Percentiles rank a stretch among this genome's conserved stretches.
These are phyloP conservation scores for Pyrenochaeta sp. DNA, from an alignment of 2,329 filamentous ascomycete species.

Conservation along the genomic window DNA sequence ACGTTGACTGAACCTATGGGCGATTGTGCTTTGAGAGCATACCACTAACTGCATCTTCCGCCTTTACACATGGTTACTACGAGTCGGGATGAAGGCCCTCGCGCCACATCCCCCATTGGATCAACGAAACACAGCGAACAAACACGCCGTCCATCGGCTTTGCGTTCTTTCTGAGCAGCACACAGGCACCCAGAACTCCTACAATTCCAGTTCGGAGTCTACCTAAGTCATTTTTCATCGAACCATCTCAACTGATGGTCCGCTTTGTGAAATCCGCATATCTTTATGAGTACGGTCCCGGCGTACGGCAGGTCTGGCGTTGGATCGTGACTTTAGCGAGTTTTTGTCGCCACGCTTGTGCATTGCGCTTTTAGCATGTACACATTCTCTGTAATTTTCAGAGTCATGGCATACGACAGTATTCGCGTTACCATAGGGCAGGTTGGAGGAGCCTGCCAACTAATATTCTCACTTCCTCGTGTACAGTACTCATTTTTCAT, in stretches of 20 bases:
- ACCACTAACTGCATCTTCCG: conserved; percentile 8
- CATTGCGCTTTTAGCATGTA: not conserved
- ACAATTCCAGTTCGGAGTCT: no score
- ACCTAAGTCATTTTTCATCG: not conserved
- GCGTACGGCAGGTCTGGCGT: conserved; percentile 5
- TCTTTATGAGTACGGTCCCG: not conserved
- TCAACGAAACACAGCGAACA: not conserved
- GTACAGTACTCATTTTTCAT: conserved; percentile 5
- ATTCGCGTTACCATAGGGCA: conserved; percentile 1
- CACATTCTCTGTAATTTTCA: not conserved
- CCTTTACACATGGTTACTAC: conserved; percentile 1
- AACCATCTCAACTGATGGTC: not conserved
- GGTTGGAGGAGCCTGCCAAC: conserved; percentile 11
- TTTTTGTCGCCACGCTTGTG: not conserved
- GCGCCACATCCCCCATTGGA: not conserved
- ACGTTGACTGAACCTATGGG: conserved; percentile 15
- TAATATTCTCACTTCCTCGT: conserved; percentile 15
- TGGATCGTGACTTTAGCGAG: not conserved
- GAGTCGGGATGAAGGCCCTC: not conserved
- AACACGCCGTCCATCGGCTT: not conserved
- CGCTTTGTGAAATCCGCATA: not conserved
- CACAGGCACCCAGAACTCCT: no score
- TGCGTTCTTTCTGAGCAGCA: not conserved
- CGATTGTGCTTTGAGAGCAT: conserved; percentile 3
- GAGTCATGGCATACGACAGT: not conserved